Percentiles rank a stretch among this genome's conserved stretches.
These are phyloP conservation scores for Metschnikowia henanensis DNA, from an alignment of 805 yeast genomes.

Conservation along the genomic window DNA sequence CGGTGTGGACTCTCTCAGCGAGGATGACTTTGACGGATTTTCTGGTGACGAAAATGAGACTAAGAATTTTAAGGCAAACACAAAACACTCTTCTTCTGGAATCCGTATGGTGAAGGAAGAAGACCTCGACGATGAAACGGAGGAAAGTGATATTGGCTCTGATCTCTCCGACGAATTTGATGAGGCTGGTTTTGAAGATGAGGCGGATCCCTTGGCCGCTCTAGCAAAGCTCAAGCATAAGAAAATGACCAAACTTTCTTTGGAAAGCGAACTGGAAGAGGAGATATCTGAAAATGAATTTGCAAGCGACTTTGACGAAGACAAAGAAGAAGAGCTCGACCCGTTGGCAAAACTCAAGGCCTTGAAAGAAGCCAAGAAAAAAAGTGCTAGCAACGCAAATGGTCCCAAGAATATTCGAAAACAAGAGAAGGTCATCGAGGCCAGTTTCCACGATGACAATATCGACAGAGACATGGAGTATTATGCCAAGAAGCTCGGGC, in stretches of 20 bases:
- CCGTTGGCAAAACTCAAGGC: constrained; percentile 27
- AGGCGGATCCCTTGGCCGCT: constrained; percentile 27
- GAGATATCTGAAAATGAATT: constrained; percentile 15
- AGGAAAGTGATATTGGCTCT: constrained; percentile 39
- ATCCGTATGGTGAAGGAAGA: constrained; percentile 19
- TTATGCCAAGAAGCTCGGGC: constrained; percentile 79
- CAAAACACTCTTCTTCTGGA: neutral
- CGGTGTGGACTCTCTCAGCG: constrained; percentile 1
- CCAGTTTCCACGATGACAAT: constrained; percentile 16
- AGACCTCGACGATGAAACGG: constrained; percentile 20
- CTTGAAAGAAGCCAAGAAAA: constrained; percentile 15
- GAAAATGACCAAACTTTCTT: constrained; percentile 3
- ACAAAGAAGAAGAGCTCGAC: constrained; percentile 20
- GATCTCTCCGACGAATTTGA: constrained; percentile 12
- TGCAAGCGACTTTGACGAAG: constrained; percentile 16
- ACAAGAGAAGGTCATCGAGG: constrained; percentile 16
- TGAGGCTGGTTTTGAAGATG: constrained; percentile 30
- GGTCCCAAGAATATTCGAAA: constrained; percentile 17
- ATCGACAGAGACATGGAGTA: constrained; percentile 73
- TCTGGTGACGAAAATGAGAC: neutral
- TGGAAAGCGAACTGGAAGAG: constrained; percentile 6
- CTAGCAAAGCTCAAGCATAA: constrained; percentile 18
- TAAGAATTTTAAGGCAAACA: neutral
- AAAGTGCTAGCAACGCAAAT: constrained; percentile 16
- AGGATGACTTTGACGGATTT: constrained; percentile 3